phyloP scores from a whole-genome alignment of 176 grass and related monocot species.

The Otatea glauca region DNA sequence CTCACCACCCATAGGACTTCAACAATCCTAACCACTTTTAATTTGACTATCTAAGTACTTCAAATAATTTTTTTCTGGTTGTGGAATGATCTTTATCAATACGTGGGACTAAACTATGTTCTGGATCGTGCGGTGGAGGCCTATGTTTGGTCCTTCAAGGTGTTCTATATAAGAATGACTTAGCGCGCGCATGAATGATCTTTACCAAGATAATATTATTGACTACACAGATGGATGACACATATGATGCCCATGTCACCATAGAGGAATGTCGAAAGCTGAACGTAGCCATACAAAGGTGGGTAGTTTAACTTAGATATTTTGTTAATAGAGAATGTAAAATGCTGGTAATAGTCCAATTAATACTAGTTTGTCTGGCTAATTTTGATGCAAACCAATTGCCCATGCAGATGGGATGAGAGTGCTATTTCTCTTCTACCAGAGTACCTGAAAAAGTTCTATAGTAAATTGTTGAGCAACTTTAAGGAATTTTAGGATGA shows the following conservation, averaged over 20 bases:
- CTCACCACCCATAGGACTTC: background rate
- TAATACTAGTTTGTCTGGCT: background rate
- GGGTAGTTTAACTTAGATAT: background rate
- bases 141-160: background rate
- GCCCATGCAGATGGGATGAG: constrained; percentile 28
- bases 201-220: constrained; percentile 1
- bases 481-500: constrained; percentile 37
- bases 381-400: background rate
- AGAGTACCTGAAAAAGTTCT: constrained; percentile 26
- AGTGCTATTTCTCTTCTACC: background rate
- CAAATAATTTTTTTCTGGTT: background rate
- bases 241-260: constrained; percentile 38
- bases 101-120: background rate
- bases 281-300: constrained; percentile 38
- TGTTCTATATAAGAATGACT: constrained; percentile 15
- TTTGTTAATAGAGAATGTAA: background rate
- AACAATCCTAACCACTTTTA: background rate
- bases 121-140: constrained; percentile 21
- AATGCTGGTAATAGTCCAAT: background rate
- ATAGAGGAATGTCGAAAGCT: constrained; percentile 25
- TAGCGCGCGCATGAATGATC: background rate
- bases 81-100: constrained; percentile 32
- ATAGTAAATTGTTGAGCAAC: background rate
- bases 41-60: no score
- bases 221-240: constrained; percentile 23